phyloP scores from a whole-genome alignment of 129 eudicot species.

The Silybum marianum region DNA sequence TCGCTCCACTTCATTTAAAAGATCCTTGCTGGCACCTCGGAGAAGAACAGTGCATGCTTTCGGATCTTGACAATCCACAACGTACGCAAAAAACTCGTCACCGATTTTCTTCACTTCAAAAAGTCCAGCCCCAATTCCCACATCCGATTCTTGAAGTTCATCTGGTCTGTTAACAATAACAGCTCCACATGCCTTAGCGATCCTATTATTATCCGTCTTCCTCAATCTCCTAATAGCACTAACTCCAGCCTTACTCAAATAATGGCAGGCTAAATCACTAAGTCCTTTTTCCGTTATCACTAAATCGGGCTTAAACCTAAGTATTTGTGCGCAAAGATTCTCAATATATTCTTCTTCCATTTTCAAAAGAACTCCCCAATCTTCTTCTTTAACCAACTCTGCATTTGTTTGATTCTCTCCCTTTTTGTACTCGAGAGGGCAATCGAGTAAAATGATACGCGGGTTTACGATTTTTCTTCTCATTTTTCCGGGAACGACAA shows the following conservation, averaged over 20 bases:
- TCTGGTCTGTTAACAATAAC: constrained; percentile 85
- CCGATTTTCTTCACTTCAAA: constrained; percentile 86
- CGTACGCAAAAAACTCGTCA: constrained; percentile 75
- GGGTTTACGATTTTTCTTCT: constrained; percentile 79
- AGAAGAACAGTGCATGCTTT: constrained; percentile 83
- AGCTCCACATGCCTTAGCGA: constrained; percentile 87
- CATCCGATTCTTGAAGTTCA: constrained; percentile 86
- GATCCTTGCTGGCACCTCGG: constrained; percentile 92
- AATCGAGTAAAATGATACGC: constrained; percentile 72
- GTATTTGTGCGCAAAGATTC: constrained; percentile 68
- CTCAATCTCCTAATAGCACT: constrained; percentile 88
- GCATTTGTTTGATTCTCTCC: constrained; percentile 98
- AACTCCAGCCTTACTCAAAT: constrained; percentile 87
- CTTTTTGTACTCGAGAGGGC: constrained; percentile 87
- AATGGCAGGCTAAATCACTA: constrained; percentile 90
- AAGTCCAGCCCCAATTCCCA: constrained; percentile 82
- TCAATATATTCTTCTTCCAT: constrained; percentile 94
- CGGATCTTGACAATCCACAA: constrained; percentile 82
- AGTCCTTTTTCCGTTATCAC: constrained; percentile 88
- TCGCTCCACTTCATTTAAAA: constrained; percentile 86
- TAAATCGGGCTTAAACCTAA: constrained; percentile 83
- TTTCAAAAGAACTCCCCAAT: constrained; percentile 77
- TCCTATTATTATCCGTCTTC: constrained; percentile 83
- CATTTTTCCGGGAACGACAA: constrained; percentile 88
- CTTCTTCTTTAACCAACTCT: constrained; percentile 82